These are phyloP conservation scores for Cylindrotheca fusiformis DNA, from an alignment of 108 stramenopile genomes.

Conservation along the genomic window DNA sequence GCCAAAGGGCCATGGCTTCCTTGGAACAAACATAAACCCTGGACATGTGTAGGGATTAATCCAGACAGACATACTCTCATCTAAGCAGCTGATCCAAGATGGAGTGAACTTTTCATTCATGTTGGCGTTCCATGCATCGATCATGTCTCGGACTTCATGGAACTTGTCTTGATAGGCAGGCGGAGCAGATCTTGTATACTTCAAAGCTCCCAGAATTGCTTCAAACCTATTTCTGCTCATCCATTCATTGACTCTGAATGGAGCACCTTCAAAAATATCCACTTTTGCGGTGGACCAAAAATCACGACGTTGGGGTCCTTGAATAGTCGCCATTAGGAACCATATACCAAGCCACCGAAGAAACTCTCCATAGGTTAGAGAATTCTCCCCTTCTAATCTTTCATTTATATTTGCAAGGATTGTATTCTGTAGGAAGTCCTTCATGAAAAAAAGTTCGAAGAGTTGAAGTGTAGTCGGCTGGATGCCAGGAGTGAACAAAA, in stretches of 20 bases:
- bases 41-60: slow-evolving; percentile 19
- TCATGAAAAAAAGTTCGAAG: slow-evolving; percentile 13
- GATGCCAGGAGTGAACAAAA: background rate
- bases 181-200: slow-evolving; percentile 10
- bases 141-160: slow-evolving; percentile 19
- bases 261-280: slow-evolving; percentile 3
- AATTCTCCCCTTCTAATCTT: background rate
- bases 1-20: slow-evolving; percentile 37
- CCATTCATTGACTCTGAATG: slow-evolving; percentile 11
- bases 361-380: slow-evolving; percentile 15
- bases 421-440: background rate
- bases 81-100: slow-evolving; percentile 20
- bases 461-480: background rate
- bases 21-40: slow-evolving; percentile 31
- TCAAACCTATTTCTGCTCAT: slow-evolving; percentile 20
- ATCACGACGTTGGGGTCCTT: slow-evolving; percentile 6
- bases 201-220: slow-evolving; percentile 11
- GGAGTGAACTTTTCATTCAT: slow-evolving; percentile 18
- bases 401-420: slow-evolving; percentile 4
- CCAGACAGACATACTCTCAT: slow-evolving; percentile 37
- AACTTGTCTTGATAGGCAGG: slow-evolving; percentile 25
- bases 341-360: slow-evolving; percentile 22
- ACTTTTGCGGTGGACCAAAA: slow-evolving; percentile 13
- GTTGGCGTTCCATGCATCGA: slow-evolving; percentile 29
- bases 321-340: slow-evolving; percentile 15